A percentile compares a stretch with the other conserved stretches of the same genome.
Conservation (phyloP, 1,284 basidiomycete genomes). For the Puccinia polysora region DNA sequence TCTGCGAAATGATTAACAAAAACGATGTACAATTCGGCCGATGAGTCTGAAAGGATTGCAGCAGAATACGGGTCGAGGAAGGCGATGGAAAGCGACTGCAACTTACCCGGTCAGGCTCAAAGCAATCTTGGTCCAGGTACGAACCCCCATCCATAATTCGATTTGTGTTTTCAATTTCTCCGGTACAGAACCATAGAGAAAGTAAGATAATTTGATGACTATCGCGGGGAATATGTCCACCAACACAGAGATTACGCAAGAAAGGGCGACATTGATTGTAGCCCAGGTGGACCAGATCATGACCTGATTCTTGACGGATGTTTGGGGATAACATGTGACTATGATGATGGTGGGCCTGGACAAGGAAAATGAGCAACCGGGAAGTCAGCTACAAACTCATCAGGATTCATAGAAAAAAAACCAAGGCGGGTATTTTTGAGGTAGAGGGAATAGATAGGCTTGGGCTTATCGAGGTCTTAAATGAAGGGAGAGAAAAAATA, state of each 20-base stretch:
- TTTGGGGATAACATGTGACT: constrained; percentile 1
- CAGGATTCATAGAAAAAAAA: no score
- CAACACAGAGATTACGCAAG: constrained; percentile 33
- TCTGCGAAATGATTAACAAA: no score
- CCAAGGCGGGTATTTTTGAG: no score
- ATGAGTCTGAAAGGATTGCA: no score
- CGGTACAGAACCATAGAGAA: constrained; percentile 38
- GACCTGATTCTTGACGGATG: constrained; percentile 1
- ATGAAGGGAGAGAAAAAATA: no score
- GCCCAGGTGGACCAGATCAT: constrained; percentile 33
- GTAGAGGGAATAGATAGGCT: no score
- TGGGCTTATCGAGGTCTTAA: no score
- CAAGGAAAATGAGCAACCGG: no score
- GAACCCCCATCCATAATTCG: constrained; percentile 39
- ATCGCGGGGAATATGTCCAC: constrained; percentile 30
- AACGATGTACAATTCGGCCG: no score
- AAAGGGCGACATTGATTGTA: constrained; percentile 11
- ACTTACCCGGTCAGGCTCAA: constrained; percentile 34
- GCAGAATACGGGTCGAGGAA: no score
- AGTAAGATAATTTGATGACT: constrained; percentile 16
- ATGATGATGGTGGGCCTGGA: constrained; percentile 32
- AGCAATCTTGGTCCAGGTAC: constrained; percentile 32
- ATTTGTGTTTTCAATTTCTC: constrained; percentile 42
- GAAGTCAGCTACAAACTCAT: no score
- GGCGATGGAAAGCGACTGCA: no score